A percentile compares a stretch with the other conserved stretches of the same genome.
Conservation (phyloP, 305 asterid species). For the Ilex paraguariensis region DNA sequence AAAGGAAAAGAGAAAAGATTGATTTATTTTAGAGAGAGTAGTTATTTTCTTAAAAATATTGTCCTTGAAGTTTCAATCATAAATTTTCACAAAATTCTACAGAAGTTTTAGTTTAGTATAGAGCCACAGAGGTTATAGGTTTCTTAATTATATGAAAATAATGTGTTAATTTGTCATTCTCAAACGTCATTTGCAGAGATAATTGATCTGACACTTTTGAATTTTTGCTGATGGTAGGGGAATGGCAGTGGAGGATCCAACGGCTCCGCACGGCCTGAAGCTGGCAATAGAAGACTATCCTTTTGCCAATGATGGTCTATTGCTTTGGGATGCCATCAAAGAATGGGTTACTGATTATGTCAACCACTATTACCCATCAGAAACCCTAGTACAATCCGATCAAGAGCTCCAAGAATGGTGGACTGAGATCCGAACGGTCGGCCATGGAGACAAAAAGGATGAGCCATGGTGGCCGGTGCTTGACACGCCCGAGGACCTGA, state of each 20-base stretch:
- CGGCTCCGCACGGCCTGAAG: conserved; percentile 61
- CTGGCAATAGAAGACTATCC: conserved; percentile 73
- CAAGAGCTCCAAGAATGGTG: conserved; percentile 80
- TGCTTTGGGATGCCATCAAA: conserved; percentile 70
- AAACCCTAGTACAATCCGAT: conserved; percentile 35
- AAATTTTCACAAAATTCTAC: no score
- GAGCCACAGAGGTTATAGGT: no score
- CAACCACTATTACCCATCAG: conserved; percentile 37
- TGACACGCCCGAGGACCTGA: conserved; percentile 32
- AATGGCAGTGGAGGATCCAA: conserved; percentile 73
- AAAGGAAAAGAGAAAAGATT: no score
- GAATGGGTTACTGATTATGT: conserved; percentile 68
- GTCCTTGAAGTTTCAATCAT: no score
- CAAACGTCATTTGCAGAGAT: no score
- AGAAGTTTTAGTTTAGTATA: no score
- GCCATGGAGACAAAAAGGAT: conserved; percentile 75
- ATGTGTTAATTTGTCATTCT: no score
- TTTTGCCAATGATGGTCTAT: conserved; percentile 72
- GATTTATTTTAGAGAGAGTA: no score
- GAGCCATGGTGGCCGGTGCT: conserved; percentile 78
- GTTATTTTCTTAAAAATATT: no score
- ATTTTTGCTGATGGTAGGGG: conserved; percentile 35
- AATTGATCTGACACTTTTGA: no score
- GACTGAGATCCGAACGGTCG: conserved; percentile 59
- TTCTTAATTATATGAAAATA: no score